Base-by-base conservation (phyloP, 192 early-diverging fungal genomes). In the Pilobolus umbonatus region DNA sequence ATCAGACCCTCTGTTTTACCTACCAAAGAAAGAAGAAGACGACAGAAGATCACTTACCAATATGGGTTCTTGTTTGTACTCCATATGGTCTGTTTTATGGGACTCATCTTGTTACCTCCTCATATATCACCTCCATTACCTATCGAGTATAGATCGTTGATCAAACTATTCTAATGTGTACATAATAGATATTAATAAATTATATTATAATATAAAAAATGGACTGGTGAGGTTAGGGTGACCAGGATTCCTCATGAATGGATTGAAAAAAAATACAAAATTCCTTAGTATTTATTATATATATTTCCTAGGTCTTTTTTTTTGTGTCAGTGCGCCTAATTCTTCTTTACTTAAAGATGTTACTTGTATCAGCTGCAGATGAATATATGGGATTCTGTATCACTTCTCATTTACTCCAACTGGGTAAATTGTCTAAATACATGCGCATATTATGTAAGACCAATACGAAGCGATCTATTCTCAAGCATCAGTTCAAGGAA, bases 1-100 rank as follows among this genome's bases (percentile, higher is more conserved):
- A 81, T 81, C 60, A 69, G 81, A 50, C 74, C 80, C n/a, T 80
- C 83, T 9, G 80, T 85, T 59, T 74, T 81, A 57, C 77, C 83
- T 62, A 75, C 80, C 60, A 85, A 81, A 66, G 80, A 83, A 62
- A 75, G 77, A 65, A 75, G 73, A 56, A 73, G 80, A 65, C 81
- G 83, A 22, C 69, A 74, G 24, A 74, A 72, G 25, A 72, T 79
- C 29, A 77, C 75, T 6, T 72, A 81, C 38, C 9, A 59, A 21
- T 85, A 78, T 45, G 80, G 79, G 11, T 65, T 79, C 17, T 60
- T 85, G 45, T 85, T 85, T 69, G 36, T 80, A 22, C 15, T 80
- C 19, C 40, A 78, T 40, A 71, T 79, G 40, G 61, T 77, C 30
- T 59, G 75, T 4, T 85, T 85, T 64, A 60, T 75, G 34, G 74